These are phyloP conservation scores for Citrullus colocynthis DNA, from an alignment of 306 rosid species.

Conservation along the genomic window DNA sequence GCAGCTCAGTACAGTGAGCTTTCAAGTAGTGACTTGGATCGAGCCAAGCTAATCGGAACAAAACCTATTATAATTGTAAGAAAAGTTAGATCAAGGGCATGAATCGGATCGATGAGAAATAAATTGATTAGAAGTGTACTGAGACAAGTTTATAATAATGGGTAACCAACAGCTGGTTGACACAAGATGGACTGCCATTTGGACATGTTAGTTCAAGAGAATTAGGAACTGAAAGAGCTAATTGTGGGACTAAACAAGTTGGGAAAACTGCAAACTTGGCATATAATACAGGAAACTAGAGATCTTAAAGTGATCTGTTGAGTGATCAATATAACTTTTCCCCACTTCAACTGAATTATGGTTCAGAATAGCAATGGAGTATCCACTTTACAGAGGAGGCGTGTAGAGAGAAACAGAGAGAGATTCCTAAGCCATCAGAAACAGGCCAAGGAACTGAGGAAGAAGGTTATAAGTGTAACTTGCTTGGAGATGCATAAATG, in stretches of 20 bases:
- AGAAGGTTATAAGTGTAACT: constrained; percentile 3
- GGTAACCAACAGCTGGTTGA: not conserved
- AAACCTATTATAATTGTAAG: not conserved
- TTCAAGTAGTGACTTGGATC: not conserved
- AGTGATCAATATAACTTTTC: not conserved
- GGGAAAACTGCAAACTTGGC: not conserved
- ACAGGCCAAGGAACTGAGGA: not conserved
- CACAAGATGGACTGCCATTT: not conserved
- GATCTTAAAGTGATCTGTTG: not conserved
- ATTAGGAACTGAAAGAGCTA: constrained; percentile 12
- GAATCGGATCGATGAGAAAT: not conserved
- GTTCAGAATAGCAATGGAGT: not conserved
- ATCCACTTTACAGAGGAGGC: not conserved
- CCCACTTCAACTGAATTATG: not conserved
- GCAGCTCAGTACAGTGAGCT: not conserved
- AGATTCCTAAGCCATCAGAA: constrained; percentile 29
- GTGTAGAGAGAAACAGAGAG: constrained; percentile 11
- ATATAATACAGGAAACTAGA: not conserved
- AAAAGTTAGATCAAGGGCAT: not conserved
- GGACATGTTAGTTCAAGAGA: constrained; percentile 15
- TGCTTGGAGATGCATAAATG: not conserved
- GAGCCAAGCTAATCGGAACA: not conserved
- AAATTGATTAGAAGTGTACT: not conserved
- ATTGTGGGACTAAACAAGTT: not conserved
- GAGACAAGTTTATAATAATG: not conserved